Percentiles rank a stretch among this genome's conserved stretches.
Evolutionary conservation across 179 eudicot genomes (phyloP).

Genomic region (Sideroxylon spinosum): DNA sequence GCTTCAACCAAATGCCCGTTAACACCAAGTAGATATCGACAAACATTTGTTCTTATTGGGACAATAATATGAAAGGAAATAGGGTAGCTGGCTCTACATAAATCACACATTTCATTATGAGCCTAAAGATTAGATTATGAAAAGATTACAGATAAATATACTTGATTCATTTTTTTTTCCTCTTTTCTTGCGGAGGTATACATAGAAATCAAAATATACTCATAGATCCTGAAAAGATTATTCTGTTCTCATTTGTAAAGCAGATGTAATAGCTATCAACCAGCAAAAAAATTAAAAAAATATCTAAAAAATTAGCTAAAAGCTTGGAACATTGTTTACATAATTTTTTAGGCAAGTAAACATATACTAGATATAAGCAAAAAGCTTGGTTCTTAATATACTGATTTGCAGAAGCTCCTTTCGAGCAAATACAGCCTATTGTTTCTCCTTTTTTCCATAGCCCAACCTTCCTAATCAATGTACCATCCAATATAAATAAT

Average conservation of each 20-base stretch:
- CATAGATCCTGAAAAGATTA: not conserved
- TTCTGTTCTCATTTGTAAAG: not conserved
- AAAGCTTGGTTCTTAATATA: slow-evolving; percentile 22
- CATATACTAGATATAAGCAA: not conserved
- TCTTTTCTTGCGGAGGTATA: too few relatives aligned
- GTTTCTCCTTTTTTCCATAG: not conserved
- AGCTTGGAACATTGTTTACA: not conserved
- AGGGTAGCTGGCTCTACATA: too few relatives aligned
- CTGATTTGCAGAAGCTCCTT: slow-evolving; percentile 33
- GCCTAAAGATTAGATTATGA: too few relatives aligned
- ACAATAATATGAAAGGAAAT: too few relatives aligned
- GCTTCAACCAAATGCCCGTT: too few relatives aligned
- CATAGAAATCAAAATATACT: not conserved
- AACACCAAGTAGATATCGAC: too few relatives aligned
- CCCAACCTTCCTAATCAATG: not conserved
- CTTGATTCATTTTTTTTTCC: too few relatives aligned
- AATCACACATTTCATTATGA: not conserved
- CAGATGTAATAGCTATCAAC: not conserved
- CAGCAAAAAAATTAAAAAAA: not conserved
- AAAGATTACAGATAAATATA: too few relatives aligned
- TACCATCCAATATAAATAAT: not conserved
- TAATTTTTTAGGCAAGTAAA: not conserved
- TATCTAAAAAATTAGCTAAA: not conserved
- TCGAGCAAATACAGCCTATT: slow-evolving; percentile 63
- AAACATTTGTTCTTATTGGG: too few relatives aligned